A percentile compares a stretch with the other conserved stretches of the same genome.
phyloP scores from a whole-genome alignment of 2,329 filamentous ascomycete species.

The Arthrobotrys megalospora region DNA sequence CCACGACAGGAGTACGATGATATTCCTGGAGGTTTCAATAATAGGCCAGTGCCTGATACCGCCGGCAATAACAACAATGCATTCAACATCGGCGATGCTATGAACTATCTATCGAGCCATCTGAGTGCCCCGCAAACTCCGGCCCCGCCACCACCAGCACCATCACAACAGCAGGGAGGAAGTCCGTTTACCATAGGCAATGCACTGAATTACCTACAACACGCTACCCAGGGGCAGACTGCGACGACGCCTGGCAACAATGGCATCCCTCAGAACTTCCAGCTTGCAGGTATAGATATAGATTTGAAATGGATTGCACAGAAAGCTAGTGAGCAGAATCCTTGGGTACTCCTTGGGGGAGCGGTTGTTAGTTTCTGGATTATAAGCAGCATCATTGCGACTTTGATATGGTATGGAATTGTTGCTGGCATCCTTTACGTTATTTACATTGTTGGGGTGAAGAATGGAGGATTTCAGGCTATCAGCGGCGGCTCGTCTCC shows the following conservation, averaged over 20 bases:
- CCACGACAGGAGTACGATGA: slow-evolving; percentile 29
- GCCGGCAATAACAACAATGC: slow-evolving; percentile 24
- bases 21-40: slow-evolving; percentile 50
- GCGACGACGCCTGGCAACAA: slow-evolving; percentile 4
- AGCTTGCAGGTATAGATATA: slow-evolving; percentile 53
- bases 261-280: slow-evolving; percentile 39
- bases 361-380: slow-evolving; percentile 52
- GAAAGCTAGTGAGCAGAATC: slow-evolving; percentile 55
- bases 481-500: slow-evolving; percentile 25
- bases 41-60: slow-evolving; percentile 50
- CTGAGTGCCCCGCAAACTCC: slow-evolving; percentile 13
- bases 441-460: slow-evolving; percentile 56
- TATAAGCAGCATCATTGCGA: slow-evolving; percentile 56
- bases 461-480: slow-evolving; percentile 53
- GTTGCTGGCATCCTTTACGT: slow-evolving; percentile 53
- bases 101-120: slow-evolving; percentile 41
- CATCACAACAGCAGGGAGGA: slow-evolving; percentile 21
- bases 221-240: slow-evolving; percentile 22
- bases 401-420: slow-evolving; percentile 54
- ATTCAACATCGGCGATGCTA: slow-evolving; percentile 45
- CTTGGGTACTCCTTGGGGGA: slow-evolving; percentile 52
- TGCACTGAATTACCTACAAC: slow-evolving; percentile 46
- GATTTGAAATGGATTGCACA: slow-evolving; percentile 54
- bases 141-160: slow-evolving; percentile 13
- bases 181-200: slow-evolving; percentile 56